phyloP scores from a whole-genome alignment of 345 rosid species.

The Salix udensis region DNA sequence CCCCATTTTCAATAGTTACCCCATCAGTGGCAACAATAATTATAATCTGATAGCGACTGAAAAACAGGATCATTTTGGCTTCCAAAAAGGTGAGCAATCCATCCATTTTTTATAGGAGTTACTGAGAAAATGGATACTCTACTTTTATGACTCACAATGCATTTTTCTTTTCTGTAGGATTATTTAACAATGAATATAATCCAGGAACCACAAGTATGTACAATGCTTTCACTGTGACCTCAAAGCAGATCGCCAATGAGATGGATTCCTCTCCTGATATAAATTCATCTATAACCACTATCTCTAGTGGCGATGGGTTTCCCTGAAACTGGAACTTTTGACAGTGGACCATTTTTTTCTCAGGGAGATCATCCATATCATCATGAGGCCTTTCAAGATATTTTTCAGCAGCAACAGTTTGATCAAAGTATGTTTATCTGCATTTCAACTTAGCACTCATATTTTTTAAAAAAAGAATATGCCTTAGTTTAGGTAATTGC shows the following conservation, averaged over 20 bases:
- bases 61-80: conserved; percentile 5
- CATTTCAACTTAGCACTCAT: background rate
- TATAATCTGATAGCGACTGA: background rate
- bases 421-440: conserved; percentile 8
- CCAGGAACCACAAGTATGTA: conserved; percentile 5
- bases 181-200: background rate
- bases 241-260: conserved; percentile 13
- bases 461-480: background rate
- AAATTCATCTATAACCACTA: conserved; percentile 15
- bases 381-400: conserved; percentile 17
- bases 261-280: conserved; percentile 16
- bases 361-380: background rate
- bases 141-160: background rate
- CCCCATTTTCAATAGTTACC: background rate
- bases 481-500: background rate
- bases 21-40: background rate
- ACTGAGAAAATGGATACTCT: background rate
- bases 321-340: conserved; percentile 17
- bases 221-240: background rate
- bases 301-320: conserved; percentile 12
- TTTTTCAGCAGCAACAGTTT: conserved; percentile 5
- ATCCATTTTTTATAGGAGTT: background rate
- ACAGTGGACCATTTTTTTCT: conserved; percentile 11
- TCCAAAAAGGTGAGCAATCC: conserved; percentile 1
- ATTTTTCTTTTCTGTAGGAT: background rate